Evolutionary conservation across 768 basidiomycete species (phyloP), one percentile per base, ranked within the genome.

Genomic region (Dictyophora rubrovolvata): DNA sequence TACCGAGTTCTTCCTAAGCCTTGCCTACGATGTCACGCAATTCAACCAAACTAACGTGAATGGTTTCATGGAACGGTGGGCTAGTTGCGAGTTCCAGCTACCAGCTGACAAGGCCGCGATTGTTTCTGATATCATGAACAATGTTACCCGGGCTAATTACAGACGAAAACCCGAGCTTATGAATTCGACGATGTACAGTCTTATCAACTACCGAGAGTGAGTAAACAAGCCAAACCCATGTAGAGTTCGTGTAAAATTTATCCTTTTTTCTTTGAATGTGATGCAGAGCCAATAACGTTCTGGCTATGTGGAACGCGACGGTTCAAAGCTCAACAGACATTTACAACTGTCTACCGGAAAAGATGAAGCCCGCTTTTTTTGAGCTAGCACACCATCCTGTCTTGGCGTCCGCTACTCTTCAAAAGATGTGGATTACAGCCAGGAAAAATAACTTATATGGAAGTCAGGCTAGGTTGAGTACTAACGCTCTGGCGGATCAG

Each of bases 201-300:
- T 87, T 63, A 74, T 74, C 52, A 82, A 85, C 66, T 87, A 86
- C 67, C 72, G 85, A 66, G 86, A 88, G 85, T 85, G 62, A 62
- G 82, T 72, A 28, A 28, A n/a, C n/a, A n/a, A n/a, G n/a, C 17
- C 2, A 20, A 33, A 36, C 9, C n/a, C 28, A 16, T 22, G 12
- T 59, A 1, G 22, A 14, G 18, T 18, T 21, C 47, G 17, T n/a
- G 28, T n/a, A 28, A 20, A 35, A 20, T 28, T 33, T 23, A 46
- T 59, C 37, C 53, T n/a, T n/a, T 28, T 28, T 10, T 35, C 17
- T 7, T 28, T 28, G 28, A n/a, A n/a, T n/a, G 28, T 28, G 28
- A 23, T 42, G 14, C 14, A 55, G 54, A 55, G 82, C 85, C 17
- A 85, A 87, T 12, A 75, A 65, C 47, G 74, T 85, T 10, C 67